Evolutionary conservation across 2,329 filamentous ascomycete species (phyloP).

Genomic region (Penicillium sp.): DNA sequence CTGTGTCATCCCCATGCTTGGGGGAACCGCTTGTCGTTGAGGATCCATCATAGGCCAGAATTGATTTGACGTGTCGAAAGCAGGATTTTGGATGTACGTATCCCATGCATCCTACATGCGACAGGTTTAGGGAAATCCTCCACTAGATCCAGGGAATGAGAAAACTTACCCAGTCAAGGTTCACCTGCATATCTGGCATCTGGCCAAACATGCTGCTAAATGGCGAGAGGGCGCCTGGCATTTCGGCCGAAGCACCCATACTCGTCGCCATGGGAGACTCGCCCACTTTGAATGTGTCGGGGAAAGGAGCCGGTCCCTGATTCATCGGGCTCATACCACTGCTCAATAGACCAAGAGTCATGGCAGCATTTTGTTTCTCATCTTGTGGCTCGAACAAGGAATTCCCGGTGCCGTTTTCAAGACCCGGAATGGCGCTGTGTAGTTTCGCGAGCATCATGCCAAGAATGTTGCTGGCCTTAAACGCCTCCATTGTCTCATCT

Average conservation of each 20-base stretch:
- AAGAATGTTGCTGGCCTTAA: slow-evolving; percentile 76
- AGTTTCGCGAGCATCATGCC: slow-evolving; percentile 79
- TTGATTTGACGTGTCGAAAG: slow-evolving; percentile 38
- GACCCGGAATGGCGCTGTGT: slow-evolving; percentile 31
- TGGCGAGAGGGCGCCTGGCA: slow-evolving; percentile 44
- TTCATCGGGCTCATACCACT: slow-evolving; percentile 53
- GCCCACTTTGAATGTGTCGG: slow-evolving; percentile 28
- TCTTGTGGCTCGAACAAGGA: slow-evolving; percentile 43
- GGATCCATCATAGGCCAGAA: slow-evolving; percentile 36
- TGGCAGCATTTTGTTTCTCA: slow-evolving; percentile 60
- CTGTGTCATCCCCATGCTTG: slow-evolving; percentile 11
- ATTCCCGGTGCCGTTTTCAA: slow-evolving; percentile 22
- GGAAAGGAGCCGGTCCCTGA: slow-evolving; percentile 27
- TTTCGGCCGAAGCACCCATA: slow-evolving; percentile 28
- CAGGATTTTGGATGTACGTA: slow-evolving; percentile 59
- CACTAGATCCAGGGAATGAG: neutral
- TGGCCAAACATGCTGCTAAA: slow-evolving; percentile 52
- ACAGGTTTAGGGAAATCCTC: too few relatives aligned
- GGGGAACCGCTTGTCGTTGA: slow-evolving; percentile 25
- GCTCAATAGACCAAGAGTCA: slow-evolving; percentile 64
- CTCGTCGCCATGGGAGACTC: slow-evolving; percentile 26
- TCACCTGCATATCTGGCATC: slow-evolving; percentile 52
- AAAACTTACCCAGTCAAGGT: slow-evolving; percentile 57
- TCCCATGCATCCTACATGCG: slow-evolving; percentile 61
- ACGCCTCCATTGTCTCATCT: slow-evolving; percentile 78